phyloP scores from a whole-genome alignment of 257 asterid species.

The Euphrasia confusa region DNA sequence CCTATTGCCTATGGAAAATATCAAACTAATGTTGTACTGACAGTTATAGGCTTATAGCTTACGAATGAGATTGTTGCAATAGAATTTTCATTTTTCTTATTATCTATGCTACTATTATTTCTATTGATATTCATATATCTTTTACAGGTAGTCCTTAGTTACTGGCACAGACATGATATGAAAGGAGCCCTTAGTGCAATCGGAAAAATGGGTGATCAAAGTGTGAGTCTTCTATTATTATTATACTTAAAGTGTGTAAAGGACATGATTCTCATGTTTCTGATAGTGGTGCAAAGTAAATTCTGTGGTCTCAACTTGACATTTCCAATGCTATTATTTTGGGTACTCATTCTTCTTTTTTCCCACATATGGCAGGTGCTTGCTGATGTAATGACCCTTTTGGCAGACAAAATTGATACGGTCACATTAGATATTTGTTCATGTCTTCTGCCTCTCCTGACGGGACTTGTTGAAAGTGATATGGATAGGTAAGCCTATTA shows the following conservation, averaged over 20 bases:
- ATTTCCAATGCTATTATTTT: slow-evolving; percentile 14
- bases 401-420: slow-evolving; percentile 65
- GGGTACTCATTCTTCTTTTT: slow-evolving; percentile 13
- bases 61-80: background rate
- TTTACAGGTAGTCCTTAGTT: slow-evolving; percentile 62
- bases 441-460: slow-evolving; percentile 78
- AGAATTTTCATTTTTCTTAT: background rate
- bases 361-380: slow-evolving; percentile 58
- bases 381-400: slow-evolving; percentile 76
- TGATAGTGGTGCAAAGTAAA: slow-evolving; percentile 16
- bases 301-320: slow-evolving; percentile 19
- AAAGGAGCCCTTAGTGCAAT: slow-evolving; percentile 69
- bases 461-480: slow-evolving; percentile 70
- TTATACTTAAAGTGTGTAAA: slow-evolving; percentile 15
- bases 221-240: slow-evolving; percentile 46
- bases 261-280: slow-evolving; percentile 3
- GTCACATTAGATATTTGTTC: slow-evolving; percentile 83
- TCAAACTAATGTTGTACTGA: too few species aligned
- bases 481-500: slow-evolving; percentile 58
- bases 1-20: too few species aligned
- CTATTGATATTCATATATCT: slow-evolving; percentile 10
- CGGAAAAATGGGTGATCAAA: slow-evolving; percentile 78
- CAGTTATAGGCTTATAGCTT: too few species aligned
- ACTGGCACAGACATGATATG: slow-evolving; percentile 86
- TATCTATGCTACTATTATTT: slow-evolving; percentile 1